A percentile compares a stretch with the other conserved stretches of the same genome.
Conservation (phyloP, 495 filamentous ascomycete species). For the Aspergillus asperescens region DNA sequence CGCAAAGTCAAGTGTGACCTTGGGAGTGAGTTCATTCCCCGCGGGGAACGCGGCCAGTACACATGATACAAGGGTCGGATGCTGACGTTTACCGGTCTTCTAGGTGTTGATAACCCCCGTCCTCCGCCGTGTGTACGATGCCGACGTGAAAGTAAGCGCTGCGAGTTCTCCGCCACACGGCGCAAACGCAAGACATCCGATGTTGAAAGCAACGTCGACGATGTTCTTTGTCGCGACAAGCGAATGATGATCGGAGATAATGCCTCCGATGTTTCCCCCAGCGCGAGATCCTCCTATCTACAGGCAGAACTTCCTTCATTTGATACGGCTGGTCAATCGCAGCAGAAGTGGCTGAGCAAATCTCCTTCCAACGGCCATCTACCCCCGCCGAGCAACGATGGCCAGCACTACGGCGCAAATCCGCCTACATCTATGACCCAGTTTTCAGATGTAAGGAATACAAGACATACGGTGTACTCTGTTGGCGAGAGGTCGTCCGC, state of each 20-base stretch:
- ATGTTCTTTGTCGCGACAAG: constrained; percentile 48
- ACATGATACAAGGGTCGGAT: not conserved
- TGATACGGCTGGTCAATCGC: constrained; percentile 25
- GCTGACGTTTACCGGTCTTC: constrained; percentile 7
- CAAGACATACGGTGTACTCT: constrained; percentile 27
- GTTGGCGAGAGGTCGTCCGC: constrained; percentile 24
- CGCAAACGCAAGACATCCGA: constrained; percentile 79
- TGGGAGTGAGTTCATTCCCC: constrained; percentile 49
- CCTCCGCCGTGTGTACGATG: constrained; percentile 93
- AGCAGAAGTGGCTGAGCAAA: constrained; percentile 33
- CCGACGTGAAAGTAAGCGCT: constrained; percentile 87
- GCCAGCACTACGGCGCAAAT: constrained; percentile 27
- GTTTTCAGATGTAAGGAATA: constrained; percentile 28
- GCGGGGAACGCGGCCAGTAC: not conserved
- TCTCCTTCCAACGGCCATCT: constrained; percentile 13
- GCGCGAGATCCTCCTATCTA: constrained; percentile 28
- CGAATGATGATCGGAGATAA: constrained; percentile 45
- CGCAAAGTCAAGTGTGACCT: constrained; percentile 93
- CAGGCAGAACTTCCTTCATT: constrained; percentile 23
- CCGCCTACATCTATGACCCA: constrained; percentile 23
- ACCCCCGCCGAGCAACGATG: constrained; percentile 7
- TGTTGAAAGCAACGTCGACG: constrained; percentile 51
- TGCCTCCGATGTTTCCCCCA: constrained; percentile 24
- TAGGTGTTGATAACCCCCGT: constrained; percentile 80
- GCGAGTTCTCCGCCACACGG: constrained; percentile 93